These are phyloP conservation scores for Kokia cookei DNA, from an alignment of 441 rosid species.

Conservation along the genomic window DNA sequence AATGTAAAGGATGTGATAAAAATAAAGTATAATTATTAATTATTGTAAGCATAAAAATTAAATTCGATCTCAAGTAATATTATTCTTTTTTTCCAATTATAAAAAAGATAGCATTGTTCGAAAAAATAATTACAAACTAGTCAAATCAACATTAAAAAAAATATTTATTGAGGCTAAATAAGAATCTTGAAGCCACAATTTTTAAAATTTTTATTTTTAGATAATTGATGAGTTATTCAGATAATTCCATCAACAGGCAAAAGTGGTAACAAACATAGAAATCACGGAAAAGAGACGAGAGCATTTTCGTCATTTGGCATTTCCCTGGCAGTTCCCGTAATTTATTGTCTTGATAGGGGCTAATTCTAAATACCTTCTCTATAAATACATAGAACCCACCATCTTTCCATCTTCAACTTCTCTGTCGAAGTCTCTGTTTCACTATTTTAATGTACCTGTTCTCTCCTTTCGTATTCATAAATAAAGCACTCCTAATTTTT, in stretches of 20 bases:
- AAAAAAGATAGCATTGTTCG: too few species aligned
- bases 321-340: conserved; percentile 11
- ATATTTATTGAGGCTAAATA: not conserved
- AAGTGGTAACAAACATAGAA: not conserved
- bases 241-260: not conserved
- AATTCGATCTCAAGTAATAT: too few species aligned
- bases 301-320: conserved; percentile 1
- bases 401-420: not conserved
- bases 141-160: too few species aligned
- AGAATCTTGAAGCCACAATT: not conserved
- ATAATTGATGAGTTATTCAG: not conserved
- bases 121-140: too few species aligned
- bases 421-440: not conserved
- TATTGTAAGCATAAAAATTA: too few species aligned
- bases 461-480: not conserved
- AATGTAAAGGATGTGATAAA: too few species aligned
- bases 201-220: not conserved
- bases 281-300: conserved; percentile 1
- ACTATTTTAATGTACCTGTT: not conserved
- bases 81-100: too few species aligned
- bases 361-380: conserved; percentile 9
- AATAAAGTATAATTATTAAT: too few species aligned
- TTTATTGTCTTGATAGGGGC: not conserved
- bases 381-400: conserved; percentile 26
- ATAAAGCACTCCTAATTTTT: not conserved